A percentile compares a stretch with the other conserved stretches of the same genome.
Evolutionary conservation across 805 yeast species (phyloP).

Genomic region (Suhomyces canberraensis): DNA sequence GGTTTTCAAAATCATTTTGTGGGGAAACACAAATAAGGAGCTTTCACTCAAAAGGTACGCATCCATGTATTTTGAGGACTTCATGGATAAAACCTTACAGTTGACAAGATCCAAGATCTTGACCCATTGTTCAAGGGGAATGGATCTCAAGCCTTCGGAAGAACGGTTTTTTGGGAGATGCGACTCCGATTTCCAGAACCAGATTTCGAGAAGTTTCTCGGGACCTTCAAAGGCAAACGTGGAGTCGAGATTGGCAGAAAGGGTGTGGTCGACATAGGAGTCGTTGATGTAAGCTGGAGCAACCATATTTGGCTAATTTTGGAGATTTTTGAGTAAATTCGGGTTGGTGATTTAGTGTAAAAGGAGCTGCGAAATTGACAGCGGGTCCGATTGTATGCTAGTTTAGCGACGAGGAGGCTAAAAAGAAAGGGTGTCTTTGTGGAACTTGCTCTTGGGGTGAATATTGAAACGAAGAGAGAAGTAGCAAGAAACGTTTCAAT

Average conservation of each 20-base stretch:
- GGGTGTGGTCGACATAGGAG: slow-evolving; percentile 69
- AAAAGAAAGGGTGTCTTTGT: too few relatives aligned
- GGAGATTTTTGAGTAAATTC: background rate
- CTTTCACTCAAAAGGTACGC: slow-evolving; percentile 88
- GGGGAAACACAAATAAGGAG: slow-evolving; percentile 83
- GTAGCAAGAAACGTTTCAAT: slow-evolving; percentile 47
- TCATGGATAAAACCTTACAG: slow-evolving; percentile 84
- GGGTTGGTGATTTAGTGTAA: too few relatives aligned
- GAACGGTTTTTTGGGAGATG: slow-evolving; percentile 36
- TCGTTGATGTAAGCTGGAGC: slow-evolving; percentile 43
- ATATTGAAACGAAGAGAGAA: slow-evolving; percentile 43
- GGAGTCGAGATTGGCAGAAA: slow-evolving; percentile 78
- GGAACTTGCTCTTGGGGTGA: slow-evolving; percentile 40
- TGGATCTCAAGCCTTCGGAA: slow-evolving; percentile 53
- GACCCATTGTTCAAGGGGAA: slow-evolving; percentile 69
- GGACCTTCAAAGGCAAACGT: slow-evolving; percentile 96
- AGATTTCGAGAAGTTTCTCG: slow-evolving; percentile 85
- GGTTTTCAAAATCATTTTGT: slow-evolving; percentile 83
- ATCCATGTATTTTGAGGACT: slow-evolving; percentile 62
- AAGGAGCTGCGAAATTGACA: too few relatives aligned
- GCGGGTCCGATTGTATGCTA: too few relatives aligned
- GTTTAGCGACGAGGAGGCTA: too few relatives aligned
- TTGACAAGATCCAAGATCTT: slow-evolving; percentile 73
- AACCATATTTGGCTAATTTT: slow-evolving; percentile 27
- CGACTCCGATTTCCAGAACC: slow-evolving; percentile 63